A percentile compares a stretch with the other conserved stretches of the same genome.
Conservation (phyloP, 177 flowering plant species). For the Vitis hybrid region DNA sequence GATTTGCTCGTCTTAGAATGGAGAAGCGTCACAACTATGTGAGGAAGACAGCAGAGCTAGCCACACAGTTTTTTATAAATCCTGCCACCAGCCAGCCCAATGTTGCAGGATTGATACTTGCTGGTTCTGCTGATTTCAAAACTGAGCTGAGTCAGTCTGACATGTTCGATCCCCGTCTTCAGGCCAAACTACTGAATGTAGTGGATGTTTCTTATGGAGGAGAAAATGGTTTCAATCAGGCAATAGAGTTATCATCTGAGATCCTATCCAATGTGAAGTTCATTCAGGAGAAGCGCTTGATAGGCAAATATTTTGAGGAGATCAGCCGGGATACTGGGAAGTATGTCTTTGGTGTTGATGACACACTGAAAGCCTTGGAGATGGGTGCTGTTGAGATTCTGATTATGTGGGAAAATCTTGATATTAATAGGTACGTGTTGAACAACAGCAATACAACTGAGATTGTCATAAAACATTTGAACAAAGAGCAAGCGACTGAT, state of each 20-base stretch:
- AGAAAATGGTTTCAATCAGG: constrained; percentile 55
- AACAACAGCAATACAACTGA: constrained; percentile 42
- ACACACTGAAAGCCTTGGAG: constrained; percentile 46
- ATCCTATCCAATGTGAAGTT: constrained; percentile 51
- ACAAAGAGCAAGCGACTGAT: constrained; percentile 42
- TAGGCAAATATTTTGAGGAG: constrained; percentile 53
- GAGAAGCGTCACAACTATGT: constrained; percentile 60
- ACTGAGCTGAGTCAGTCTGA: constrained; percentile 58
- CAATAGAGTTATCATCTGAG: constrained; percentile 50
- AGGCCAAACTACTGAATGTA: constrained; percentile 48
- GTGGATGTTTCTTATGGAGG: constrained; percentile 60
- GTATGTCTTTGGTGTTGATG: constrained; percentile 55
- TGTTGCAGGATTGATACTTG: constrained; percentile 51
- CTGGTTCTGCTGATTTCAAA: constrained; percentile 61
- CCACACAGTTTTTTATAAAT: constrained; percentile 52
- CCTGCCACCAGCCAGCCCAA: constrained; percentile 60
- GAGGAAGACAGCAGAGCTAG: constrained; percentile 57
- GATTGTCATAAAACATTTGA: constrained; percentile 37
- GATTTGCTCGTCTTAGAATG: constrained; percentile 60
- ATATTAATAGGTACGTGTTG: constrained; percentile 36
- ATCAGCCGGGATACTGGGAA: constrained; percentile 60
- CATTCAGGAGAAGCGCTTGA: constrained; percentile 50
- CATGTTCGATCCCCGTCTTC: constrained; percentile 54
- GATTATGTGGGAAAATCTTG: constrained; percentile 57
- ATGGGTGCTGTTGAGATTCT: constrained; percentile 59